phyloP scores from a whole-genome alignment of 2,329 filamentous ascomycete species.

The Diaporthe capsici region DNA sequence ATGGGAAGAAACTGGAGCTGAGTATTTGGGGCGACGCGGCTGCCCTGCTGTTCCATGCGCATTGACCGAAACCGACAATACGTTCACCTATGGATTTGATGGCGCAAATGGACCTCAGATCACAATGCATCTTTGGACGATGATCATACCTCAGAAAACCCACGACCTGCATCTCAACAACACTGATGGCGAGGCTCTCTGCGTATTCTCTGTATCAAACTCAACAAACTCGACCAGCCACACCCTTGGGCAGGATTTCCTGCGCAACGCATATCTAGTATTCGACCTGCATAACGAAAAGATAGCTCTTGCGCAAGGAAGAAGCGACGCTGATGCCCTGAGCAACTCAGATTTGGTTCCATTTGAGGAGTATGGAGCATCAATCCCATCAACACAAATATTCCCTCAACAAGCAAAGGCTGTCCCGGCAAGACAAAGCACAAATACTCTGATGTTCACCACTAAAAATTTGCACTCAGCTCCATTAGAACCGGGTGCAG shows the following conservation, averaged over 20 bases:
- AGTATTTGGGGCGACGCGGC: not conserved
- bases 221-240: not conserved
- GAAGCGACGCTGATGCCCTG: not conserved
- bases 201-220: not conserved
- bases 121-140: not conserved
- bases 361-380: not conserved
- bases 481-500: not conserved
- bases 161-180: not conserved
- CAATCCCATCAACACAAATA: not conserved
- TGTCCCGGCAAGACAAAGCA: not conserved
- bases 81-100: not conserved
- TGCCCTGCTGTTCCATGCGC: conserved; percentile 1
- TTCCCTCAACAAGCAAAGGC: not conserved
- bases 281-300: not conserved
- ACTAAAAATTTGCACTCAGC: not conserved
- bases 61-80: not conserved
- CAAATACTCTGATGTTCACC: not conserved
- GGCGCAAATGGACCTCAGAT: not conserved
- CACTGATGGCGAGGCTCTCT: not conserved
- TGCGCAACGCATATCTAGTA: not conserved
- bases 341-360: not conserved
- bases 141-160: not conserved
- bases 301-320: not conserved
- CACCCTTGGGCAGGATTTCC: not conserved
- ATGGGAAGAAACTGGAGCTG: not conserved